phyloP scores from a whole-genome alignment of 495 filamentous ascomycete genomes.

The Penicillium manginii region DNA sequence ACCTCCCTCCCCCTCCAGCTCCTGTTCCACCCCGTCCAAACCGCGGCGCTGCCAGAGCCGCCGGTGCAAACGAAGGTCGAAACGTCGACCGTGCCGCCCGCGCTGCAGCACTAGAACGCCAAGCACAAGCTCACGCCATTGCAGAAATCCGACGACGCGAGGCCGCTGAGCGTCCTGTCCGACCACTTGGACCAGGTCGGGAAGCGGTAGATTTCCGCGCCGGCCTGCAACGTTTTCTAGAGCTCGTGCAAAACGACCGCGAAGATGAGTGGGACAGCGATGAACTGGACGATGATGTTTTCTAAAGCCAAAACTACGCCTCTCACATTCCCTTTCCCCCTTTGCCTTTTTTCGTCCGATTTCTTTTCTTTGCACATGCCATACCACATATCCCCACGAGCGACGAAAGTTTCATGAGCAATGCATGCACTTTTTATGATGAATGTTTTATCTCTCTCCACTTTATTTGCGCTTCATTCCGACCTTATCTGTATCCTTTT shows the following conservation, averaged over 20 bases:
- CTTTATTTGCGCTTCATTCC: neutral
- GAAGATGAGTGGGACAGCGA: conserved; percentile 70
- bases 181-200: conserved; percentile 1
- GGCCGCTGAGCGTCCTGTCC: conserved; percentile 6
- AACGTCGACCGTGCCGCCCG: conserved; percentile 43
- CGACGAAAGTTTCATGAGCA: conserved; percentile 9
- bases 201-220: conserved; percentile 15
- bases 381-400: conserved; percentile 6
- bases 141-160: conserved; percentile 42
- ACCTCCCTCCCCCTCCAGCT: conserved; percentile 47
- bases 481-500: neutral
- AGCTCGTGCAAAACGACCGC: conserved; percentile 58
- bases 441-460: neutral
- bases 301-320: conserved; percentile 16
- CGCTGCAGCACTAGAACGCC: conserved; percentile 47
- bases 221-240: conserved; percentile 57
- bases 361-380: neutral
- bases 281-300: conserved; percentile 55
- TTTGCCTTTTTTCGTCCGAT: neutral
- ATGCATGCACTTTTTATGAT: neutral
- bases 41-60: conserved; percentile 18
- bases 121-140: conserved; percentile 50
- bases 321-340: neutral
- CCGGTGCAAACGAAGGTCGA: conserved; percentile 29
- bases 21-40: conserved; percentile 43